Conservation (phyloP, 1,139 yeast species). For the Diutina rugosa region DNA sequence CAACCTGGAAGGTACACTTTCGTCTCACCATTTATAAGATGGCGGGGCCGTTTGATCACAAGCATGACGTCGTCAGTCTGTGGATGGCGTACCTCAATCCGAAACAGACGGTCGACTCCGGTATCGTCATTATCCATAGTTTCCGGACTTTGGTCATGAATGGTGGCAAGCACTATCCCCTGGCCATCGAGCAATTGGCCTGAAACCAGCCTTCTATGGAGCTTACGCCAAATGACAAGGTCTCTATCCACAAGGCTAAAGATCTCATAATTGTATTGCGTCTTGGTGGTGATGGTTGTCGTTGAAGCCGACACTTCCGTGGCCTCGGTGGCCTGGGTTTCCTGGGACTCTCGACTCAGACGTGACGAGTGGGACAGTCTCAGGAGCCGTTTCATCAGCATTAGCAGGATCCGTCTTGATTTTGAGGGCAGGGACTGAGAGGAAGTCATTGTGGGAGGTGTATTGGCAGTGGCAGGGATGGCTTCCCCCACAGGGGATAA, state of each 20-base stretch:
- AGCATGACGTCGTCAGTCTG: not conserved
- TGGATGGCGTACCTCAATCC: not conserved
- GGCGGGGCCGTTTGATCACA: not conserved
- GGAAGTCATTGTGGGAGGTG: too few relatives aligned
- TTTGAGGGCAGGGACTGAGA: not conserved
- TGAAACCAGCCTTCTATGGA: not conserved
- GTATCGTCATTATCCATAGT: not conserved
- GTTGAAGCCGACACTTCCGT: not conserved
- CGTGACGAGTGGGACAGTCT: not conserved
- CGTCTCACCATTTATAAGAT: not conserved
- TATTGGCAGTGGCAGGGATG: too few relatives aligned
- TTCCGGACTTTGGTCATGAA: not conserved
- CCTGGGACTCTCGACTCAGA: constrained; percentile 1
- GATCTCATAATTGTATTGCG: not conserved
- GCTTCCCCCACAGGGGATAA: too few relatives aligned
- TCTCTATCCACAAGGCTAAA: not conserved
- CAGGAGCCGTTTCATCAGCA: not conserved
- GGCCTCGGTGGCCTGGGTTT: not conserved
- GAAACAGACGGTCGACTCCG: not conserved
- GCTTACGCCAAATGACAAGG: not conserved
- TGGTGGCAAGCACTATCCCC: not conserved
- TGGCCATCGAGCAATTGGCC: not conserved
- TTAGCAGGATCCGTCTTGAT: not conserved
- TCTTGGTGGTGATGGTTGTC: not conserved
- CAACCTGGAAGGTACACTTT: not conserved